Percentiles rank a stretch among this genome's conserved stretches.
Conservation (phyloP, 225 moss, liverwort and hornwort species). For the Pleurozium schreberi region DNA sequence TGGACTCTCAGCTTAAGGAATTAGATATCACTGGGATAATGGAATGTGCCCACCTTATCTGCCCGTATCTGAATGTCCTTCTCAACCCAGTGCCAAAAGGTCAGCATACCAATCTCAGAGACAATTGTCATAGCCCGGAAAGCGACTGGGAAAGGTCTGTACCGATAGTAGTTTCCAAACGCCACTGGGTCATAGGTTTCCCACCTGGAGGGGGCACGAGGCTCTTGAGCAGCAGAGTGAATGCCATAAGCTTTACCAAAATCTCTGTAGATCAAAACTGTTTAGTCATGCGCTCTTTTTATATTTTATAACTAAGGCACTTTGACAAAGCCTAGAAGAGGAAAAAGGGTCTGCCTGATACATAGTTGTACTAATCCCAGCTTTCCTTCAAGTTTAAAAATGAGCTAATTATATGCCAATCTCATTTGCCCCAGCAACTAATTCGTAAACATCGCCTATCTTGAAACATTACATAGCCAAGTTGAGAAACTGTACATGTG, state of each 20-base stretch:
- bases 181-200: constrained; percentile 60
- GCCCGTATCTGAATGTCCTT: constrained; percentile 63
- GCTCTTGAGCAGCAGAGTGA: constrained; percentile 30
- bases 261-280: background rate
- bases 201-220: constrained; percentile 40
- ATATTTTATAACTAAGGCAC: background rate
- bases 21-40: background rate
- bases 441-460: background rate
- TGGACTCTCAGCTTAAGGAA: background rate
- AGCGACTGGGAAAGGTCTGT: constrained; percentile 59
- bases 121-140: constrained; percentile 49
- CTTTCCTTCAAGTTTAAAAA: background rate
- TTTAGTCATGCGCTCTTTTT: background rate
- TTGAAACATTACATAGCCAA: background rate
- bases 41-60: constrained; percentile 29
- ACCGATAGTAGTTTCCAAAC: constrained; percentile 57
- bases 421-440: background rate
- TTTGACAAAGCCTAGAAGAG: background rate
- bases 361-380: background rate
- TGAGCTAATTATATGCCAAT: background rate
- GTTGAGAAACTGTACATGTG: constrained; percentile 9
- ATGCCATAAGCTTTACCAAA: constrained; percentile 11
- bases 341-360: background rate
- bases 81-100: constrained; percentile 44
- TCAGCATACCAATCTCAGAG: constrained; percentile 49